phyloP scores from a whole-genome alignment of 2,329 filamentous ascomycete genomes.

The Passalora sequoiae region DNA sequence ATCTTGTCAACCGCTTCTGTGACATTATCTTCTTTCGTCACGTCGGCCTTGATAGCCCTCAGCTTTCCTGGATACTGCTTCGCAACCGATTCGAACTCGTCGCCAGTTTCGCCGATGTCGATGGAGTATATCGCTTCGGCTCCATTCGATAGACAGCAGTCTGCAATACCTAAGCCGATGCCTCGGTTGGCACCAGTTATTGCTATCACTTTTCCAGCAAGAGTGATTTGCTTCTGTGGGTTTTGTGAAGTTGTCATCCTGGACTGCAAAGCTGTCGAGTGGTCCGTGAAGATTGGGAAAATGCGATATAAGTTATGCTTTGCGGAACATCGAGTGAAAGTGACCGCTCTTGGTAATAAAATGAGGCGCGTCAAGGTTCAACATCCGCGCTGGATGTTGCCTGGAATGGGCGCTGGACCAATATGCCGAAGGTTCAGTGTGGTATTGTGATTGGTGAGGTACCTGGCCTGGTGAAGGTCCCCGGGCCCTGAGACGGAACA shows the following conservation, averaged over 20 bases:
- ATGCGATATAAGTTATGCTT: too few relatives aligned
- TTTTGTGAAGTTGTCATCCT: neutral
- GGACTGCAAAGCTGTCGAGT: too few relatives aligned
- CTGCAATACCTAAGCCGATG: slow-evolving; percentile 47
- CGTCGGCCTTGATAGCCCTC: slow-evolving; percentile 42
- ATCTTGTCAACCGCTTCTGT: slow-evolving; percentile 44
- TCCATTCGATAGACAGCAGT: slow-evolving; percentile 45
- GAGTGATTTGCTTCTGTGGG: slow-evolving; percentile 9
- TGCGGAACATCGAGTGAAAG: too few relatives aligned
- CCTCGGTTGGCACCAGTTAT: slow-evolving; percentile 43
- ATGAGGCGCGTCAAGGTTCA: too few relatives aligned
- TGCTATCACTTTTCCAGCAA: slow-evolving; percentile 40
- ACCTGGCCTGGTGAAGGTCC: too few relatives aligned
- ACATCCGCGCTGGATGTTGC: too few relatives aligned
- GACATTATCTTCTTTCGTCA: slow-evolving; percentile 45
- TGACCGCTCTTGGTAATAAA: too few relatives aligned
- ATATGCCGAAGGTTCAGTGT: too few relatives aligned
- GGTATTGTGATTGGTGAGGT: too few relatives aligned
- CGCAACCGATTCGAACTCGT: slow-evolving; percentile 39
- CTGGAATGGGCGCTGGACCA: too few relatives aligned
- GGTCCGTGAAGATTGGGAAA: too few relatives aligned
- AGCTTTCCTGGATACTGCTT: slow-evolving; percentile 40
- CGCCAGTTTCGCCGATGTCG: slow-evolving; percentile 41
- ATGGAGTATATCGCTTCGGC: slow-evolving; percentile 45
- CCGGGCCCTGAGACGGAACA: too few relatives aligned